Conservation (phyloP, 192 early-diverging fungal genomes). For the Glomus cerebriforme region DNA sequence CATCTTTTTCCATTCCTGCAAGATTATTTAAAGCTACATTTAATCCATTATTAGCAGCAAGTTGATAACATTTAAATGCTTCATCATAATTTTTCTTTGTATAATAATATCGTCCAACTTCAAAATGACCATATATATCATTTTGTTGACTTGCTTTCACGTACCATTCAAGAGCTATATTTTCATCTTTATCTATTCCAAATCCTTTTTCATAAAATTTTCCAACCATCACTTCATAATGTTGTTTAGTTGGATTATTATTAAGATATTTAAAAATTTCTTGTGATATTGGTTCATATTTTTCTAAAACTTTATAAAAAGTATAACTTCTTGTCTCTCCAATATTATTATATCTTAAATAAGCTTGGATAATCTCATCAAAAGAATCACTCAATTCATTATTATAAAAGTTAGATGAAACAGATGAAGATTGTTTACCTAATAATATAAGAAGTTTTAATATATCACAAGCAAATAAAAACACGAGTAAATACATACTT, state of each 20-base stretch:
- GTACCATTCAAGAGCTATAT: neutral
- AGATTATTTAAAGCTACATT: neutral
- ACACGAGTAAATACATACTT: too few relatives aligned
- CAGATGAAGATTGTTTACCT: neutral
- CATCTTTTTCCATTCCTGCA: neutral
- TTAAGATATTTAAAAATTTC: neutral
- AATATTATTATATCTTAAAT: neutral
- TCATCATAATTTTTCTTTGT: neutral
- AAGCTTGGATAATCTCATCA: neutral
- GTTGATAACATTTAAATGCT: neutral
- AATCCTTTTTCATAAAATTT: neutral
- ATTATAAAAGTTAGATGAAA: too few relatives aligned
- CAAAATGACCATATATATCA: neutral
- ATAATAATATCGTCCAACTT: neutral
- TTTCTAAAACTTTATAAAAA: neutral
- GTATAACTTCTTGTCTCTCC: neutral
- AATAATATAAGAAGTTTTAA: too few relatives aligned
- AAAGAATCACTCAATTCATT: neutral
- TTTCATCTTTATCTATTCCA: neutral
- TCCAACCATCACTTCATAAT: neutral
- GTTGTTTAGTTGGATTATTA: neutral
- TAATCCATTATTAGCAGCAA: neutral
- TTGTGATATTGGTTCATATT: neutral
- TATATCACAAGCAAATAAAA: too few relatives aligned
- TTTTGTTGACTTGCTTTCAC: neutral